Conservation (phyloP, 106 monocot species). For the Platanthera guangdongensis region DNA sequence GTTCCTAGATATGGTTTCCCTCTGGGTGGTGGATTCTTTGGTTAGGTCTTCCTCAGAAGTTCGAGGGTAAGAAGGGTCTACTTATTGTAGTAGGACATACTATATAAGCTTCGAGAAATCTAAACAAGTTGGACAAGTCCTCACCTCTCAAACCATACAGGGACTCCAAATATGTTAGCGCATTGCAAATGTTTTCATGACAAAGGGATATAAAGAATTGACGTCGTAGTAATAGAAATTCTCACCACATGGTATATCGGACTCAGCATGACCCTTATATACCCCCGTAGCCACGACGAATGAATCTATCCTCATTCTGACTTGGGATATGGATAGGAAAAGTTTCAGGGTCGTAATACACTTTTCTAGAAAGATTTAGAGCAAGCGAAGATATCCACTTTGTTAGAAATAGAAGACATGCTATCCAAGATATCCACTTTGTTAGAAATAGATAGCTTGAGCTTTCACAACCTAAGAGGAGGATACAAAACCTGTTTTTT, state of each 20-base stretch:
- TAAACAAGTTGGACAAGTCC: constrained; percentile 6
- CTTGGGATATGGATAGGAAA: constrained; percentile 5
- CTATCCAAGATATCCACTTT: not conserved
- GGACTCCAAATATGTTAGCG: constrained; percentile 3
- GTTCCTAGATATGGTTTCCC: too few species aligned
- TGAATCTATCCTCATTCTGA: constrained; percentile 6
- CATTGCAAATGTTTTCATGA: constrained; percentile 9
- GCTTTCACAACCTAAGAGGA: constrained; percentile 1
- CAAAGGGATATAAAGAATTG: constrained; percentile 15
- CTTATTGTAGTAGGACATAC: constrained; percentile 9
- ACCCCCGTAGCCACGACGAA: not conserved
- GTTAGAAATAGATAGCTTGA: not conserved
- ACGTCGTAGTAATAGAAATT: constrained; percentile 12
- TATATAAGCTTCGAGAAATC: constrained; percentile 16
- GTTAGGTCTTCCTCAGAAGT: too few species aligned
- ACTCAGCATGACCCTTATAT: constrained; percentile 14
- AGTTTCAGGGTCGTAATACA: not conserved
- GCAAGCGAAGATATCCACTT: constrained; percentile 1
- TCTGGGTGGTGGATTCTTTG: too few species aligned
- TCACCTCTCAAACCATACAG: not conserved
- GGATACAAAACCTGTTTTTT: too few species aligned
- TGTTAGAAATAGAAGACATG: not conserved
- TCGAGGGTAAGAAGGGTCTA: constrained; percentile 2
- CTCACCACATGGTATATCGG: constrained; percentile 10
- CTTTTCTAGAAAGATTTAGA: not conserved